These are phyloP conservation scores for Halophytophthora batemanensis DNA, from an alignment of 352 stramenopile genomes.

Conservation along the genomic window DNA sequence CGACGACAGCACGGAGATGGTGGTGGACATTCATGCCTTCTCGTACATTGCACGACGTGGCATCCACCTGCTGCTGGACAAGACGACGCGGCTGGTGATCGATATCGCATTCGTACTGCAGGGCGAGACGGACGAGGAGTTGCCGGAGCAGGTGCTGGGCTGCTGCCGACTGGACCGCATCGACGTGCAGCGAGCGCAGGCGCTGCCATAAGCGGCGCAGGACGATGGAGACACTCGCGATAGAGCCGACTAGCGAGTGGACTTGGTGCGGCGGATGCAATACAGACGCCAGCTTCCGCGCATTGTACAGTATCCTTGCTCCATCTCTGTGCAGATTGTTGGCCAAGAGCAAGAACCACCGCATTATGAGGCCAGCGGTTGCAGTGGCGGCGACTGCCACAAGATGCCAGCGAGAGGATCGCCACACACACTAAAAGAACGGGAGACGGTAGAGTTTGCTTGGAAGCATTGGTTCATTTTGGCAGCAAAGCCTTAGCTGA, in stretches of 20 bases:
- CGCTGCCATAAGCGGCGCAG: conserved; percentile 33
- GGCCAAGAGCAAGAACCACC: too few species aligned
- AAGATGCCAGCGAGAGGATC: too few species aligned
- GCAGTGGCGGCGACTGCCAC: too few species aligned
- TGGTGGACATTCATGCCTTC: conserved; percentile 80
- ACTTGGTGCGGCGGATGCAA: too few species aligned
- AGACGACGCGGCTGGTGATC: conserved; percentile 76
- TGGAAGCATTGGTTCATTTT: too few species aligned
- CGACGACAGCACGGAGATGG: conserved; percentile 64
- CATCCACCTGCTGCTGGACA: conserved; percentile 78
- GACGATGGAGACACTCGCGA: neutral
- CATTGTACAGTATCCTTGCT: too few species aligned
- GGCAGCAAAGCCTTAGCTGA: too few species aligned
- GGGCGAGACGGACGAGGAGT: conserved; percentile 82
- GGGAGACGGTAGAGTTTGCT: too few species aligned
- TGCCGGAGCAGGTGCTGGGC: conserved; percentile 83
- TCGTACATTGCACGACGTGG: conserved; percentile 80
- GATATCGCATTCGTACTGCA: conserved; percentile 87
- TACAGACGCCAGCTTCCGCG: neutral
- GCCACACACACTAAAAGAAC: too few species aligned
- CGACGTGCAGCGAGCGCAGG: conserved; percentile 61
- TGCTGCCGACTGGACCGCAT: conserved; percentile 78
- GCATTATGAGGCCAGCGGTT: too few species aligned
- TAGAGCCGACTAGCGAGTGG: neutral
- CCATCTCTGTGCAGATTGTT: too few species aligned